Evolutionary conservation across 2,329 filamentous ascomycete genomes (phyloP).

Genomic region (Phaeoacremonium minimum): DNA sequence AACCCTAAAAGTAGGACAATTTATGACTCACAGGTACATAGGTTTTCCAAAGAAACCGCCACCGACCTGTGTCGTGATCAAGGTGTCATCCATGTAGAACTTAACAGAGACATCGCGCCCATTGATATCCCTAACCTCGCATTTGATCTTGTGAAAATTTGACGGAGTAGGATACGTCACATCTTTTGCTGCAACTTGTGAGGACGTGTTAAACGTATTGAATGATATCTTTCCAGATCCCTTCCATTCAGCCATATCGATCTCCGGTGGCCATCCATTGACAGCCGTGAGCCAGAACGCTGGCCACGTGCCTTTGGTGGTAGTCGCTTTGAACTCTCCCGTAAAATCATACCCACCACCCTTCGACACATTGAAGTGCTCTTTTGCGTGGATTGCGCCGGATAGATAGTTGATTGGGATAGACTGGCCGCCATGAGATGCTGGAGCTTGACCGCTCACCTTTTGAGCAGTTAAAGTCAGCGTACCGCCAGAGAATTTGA

Average conservation of each 20-base stretch:
- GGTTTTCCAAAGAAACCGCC: slow-evolving; percentile 42
- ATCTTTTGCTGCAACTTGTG: slow-evolving; percentile 38
- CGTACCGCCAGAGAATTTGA: slow-evolving; percentile 32
- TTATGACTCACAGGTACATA: slow-evolving; percentile 36
- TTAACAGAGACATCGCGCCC: slow-evolving; percentile 45
- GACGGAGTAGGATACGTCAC: slow-evolving; percentile 39
- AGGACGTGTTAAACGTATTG: slow-evolving; percentile 49
- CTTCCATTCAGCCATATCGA: slow-evolving; percentile 59
- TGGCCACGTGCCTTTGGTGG: slow-evolving; percentile 46
- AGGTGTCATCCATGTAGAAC: slow-evolving; percentile 48
- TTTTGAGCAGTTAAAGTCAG: slow-evolving; percentile 43
- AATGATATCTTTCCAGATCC: slow-evolving; percentile 51
- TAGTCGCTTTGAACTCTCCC: slow-evolving; percentile 34
- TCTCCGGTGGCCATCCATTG: slow-evolving; percentile 52
- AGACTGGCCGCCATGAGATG: slow-evolving; percentile 27
- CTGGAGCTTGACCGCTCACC: slow-evolving; percentile 32
- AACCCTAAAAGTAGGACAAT: no score
- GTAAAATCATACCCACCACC: slow-evolving; percentile 36
- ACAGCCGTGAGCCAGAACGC: slow-evolving; percentile 56
- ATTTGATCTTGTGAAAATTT: slow-evolving; percentile 44
- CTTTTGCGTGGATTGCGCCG: slow-evolving; percentile 34
- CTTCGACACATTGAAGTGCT: slow-evolving; percentile 30
- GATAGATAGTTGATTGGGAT: slow-evolving; percentile 49
- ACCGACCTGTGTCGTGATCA: slow-evolving; percentile 46
- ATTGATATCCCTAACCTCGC: slow-evolving; percentile 46